phyloP scores from a whole-genome alignment of 2,329 filamentous ascomycete genomes.

The Ophiostoma triangulosporum region DNA sequence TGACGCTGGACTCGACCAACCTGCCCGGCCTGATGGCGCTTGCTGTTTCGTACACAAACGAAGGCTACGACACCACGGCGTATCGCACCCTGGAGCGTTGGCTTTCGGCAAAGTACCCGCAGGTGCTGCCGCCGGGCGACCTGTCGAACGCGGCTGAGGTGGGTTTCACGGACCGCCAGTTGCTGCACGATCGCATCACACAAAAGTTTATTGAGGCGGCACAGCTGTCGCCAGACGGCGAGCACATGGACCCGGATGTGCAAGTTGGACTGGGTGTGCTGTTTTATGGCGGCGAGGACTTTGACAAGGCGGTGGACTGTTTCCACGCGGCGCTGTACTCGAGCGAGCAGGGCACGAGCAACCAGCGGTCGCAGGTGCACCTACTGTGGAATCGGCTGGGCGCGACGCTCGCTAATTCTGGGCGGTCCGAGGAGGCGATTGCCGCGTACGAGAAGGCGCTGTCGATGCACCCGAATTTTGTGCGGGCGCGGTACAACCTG shows the following conservation, averaged over 20 bases:
- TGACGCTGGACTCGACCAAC: slow-evolving; percentile 79
- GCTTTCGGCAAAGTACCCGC: slow-evolving; percentile 89
- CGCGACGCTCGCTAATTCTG: slow-evolving; percentile 88
- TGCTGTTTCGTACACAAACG: slow-evolving; percentile 94
- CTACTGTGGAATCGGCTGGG: slow-evolving; percentile 95
- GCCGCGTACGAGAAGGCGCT: slow-evolving; percentile 91
- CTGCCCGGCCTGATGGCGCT: slow-evolving; percentile 86
- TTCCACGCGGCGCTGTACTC: slow-evolving; percentile 84
- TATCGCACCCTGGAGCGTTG: slow-evolving; percentile 94
- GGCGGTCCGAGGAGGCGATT: slow-evolving; percentile 88
- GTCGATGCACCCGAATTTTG: slow-evolving; percentile 85
- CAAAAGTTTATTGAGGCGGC: slow-evolving; percentile 84
- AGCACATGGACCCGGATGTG: slow-evolving; percentile 96
- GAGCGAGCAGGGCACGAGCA: slow-evolving; percentile 70
- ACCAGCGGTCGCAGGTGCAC: slow-evolving; percentile 76
- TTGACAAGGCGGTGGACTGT: slow-evolving; percentile 97
- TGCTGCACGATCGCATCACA: slow-evolving; percentile 82
- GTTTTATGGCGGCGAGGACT: slow-evolving; percentile 96
- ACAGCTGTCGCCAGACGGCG: slow-evolving; percentile 78
- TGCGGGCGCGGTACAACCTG: slow-evolving; percentile 90
- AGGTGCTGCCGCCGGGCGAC: slow-evolving; percentile 58
- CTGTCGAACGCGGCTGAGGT: slow-evolving; percentile 67
- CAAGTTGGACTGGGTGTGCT: slow-evolving; percentile 93
- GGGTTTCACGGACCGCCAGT: slow-evolving; percentile 84
- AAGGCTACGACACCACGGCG: slow-evolving; percentile 93